phyloP scores from a whole-genome alignment of 352 stramenopile genomes.

The Globisporangium yorkense region DNA sequence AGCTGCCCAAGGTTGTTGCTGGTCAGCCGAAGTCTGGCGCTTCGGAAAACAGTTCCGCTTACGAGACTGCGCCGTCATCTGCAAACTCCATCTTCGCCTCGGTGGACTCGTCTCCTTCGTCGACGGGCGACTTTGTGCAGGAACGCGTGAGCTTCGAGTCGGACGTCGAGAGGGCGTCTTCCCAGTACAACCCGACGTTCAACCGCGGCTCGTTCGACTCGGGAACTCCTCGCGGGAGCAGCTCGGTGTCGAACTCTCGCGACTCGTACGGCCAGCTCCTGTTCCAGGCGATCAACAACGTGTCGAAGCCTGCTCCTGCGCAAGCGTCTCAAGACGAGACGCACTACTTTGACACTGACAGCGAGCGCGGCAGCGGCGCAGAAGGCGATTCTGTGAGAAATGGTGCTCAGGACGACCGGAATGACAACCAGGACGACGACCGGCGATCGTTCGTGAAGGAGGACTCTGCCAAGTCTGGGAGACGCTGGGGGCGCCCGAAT shows the following conservation, averaged over 20 bases:
- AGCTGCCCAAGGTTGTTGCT: neutral
- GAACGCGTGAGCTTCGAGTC: slow-evolving; percentile 9
- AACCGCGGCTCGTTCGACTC: slow-evolving; percentile 16
- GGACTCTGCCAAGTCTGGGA: slow-evolving; percentile 2
- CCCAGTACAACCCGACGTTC: slow-evolving; percentile 2
- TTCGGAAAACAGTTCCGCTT: slow-evolving; percentile 4
- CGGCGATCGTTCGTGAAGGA: slow-evolving; percentile 9
- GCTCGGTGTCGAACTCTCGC: slow-evolving; percentile 2
- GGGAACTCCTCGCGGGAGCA: slow-evolving; percentile 10
- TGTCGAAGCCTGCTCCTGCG: slow-evolving; percentile 2
- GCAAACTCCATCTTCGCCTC: slow-evolving; percentile 3
- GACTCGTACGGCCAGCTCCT: slow-evolving; percentile 12
- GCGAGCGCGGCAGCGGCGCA: slow-evolving; percentile 9
- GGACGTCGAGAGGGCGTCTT: slow-evolving; percentile 8
- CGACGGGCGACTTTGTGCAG: neutral
- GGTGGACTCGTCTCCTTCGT: slow-evolving; percentile 9
- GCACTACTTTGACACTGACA: slow-evolving; percentile 19
- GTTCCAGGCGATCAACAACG: slow-evolving; percentile 14
- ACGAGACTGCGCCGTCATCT: slow-evolving; percentile 9
- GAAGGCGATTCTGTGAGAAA: neutral
- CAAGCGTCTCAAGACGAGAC: neutral
- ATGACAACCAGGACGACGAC: neutral
- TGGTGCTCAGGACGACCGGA: neutral
- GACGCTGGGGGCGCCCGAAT: slow-evolving; percentile 13
- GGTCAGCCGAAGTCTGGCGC: neutral